Evolutionary conservation across 2,329 filamentous ascomycete species (phyloP), one percentile per base, ranked within the genome.

Genomic region (Penicillium sp.): DNA sequence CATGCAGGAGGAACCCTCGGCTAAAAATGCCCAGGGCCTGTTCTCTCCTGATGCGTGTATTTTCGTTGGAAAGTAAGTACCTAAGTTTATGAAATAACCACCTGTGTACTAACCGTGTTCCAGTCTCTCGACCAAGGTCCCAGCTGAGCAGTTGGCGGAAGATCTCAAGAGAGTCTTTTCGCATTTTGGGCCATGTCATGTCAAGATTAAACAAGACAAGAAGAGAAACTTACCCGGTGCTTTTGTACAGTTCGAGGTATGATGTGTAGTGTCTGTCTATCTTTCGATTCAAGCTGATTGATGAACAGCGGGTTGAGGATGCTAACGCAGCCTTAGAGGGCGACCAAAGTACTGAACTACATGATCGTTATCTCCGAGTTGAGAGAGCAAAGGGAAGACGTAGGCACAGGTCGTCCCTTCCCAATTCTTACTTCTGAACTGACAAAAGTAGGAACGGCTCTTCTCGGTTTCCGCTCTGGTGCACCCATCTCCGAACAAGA

Each of bases 181-280:
- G n/a, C 26, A 31, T 6, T 70, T 65, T 51, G 72, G 72, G 1
- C 49, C 51, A n/a, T 70, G 70, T 43, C 63, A 71, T 55, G 64
- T 71, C 44, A 73, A 72, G 47, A 64, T 73, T 21, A 70, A 69
- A 21, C 57, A 62, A 15, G 65, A 73, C 54, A 62, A 58, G 38
- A 67, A 69, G 47, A 66, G 61, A 10, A 49, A 52, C 13, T 60
- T 74, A 13, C 70, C 71, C 0, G 67, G 64, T 34, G 73, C 66
- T 13, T 71, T 74, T 62, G 64, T 74, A 21, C 72, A 74, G 50
- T 75, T 71, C 52, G 66, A 74, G 56, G 71, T 70, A 59, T 49
- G 61, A 49, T 45, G 6, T n/a, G 15, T 41, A 6, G 24, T 7
- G 49, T 15, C 12, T 18, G 1, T 48, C 18, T 38, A 53, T 9